Evolutionary conservation across 768 basidiomycete species (phyloP), one percentile per base, ranked within the genome.

Genomic region (Auricularia cornea): DNA sequence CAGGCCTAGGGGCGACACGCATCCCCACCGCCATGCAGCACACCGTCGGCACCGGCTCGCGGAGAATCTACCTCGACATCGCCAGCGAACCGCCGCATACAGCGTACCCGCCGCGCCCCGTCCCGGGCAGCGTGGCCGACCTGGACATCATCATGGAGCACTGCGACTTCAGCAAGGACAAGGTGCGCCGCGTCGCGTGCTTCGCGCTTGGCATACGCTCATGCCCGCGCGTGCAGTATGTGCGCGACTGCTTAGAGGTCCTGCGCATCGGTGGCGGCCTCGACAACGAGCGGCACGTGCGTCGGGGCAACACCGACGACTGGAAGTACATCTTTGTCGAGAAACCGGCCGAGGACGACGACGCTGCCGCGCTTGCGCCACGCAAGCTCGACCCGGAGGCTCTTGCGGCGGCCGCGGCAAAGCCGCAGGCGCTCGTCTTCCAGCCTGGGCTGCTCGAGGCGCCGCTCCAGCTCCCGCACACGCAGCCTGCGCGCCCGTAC

Each of bases 231-330:
- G 60, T 32, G 52, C 71, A 97, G 91, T 95, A 91, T 76, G 96
- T 98, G n/a, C 87, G 96, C 44, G 97, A 98, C 72, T 99, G 97
- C 70, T 79, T 99, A 44, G 95, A 98, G 74, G 87, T 96, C 54
- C 82, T 99, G 30, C 85, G 96, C n/a, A 78, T 94, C 14, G 96
- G 95, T 3, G 92, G 83, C 6, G 90, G 92, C 18, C 81, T 98
- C 54, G 95, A 99, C 71, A 88, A 89, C 60, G 88, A 86, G 16
- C 85, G 84, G 51, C 83, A 86, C 23, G 73, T 92, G 32, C 79
- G 92, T 66, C 80, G 94, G 67, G 90, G 87, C 1, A 86, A 84
- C 67, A 79, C 88, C 72, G 86, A 90, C 66, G 82, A 88, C 60
- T 96, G 91, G 91, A 89, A 87, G 70, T 94, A 98, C 71, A 86